Percentiles rank a stretch among this genome's conserved stretches.
phyloP scores from a whole-genome alignment of 2,329 filamentous ascomycete species.

The Ophiostoma ulmi region DNA sequence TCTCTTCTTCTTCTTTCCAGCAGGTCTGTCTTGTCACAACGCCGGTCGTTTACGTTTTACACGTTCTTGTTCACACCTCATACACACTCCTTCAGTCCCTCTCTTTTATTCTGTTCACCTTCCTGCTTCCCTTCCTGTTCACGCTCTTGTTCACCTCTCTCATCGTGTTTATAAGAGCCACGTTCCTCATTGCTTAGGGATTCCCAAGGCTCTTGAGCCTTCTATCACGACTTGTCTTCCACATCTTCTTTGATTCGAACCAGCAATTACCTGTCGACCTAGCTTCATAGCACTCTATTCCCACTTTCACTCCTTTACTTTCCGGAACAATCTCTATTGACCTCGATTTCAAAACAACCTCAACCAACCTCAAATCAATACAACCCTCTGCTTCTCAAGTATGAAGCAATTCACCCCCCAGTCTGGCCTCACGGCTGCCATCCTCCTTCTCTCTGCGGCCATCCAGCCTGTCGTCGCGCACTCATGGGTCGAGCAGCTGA shows the following conservation, averaged over 20 bases:
- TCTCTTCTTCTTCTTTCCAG: slow-evolving; percentile 18
- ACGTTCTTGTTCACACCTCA: slow-evolving; percentile 11
- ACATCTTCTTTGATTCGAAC: not conserved
- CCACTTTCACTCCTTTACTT: not conserved
- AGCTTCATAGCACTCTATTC: no score
- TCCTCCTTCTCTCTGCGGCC: slow-evolving; percentile 6
- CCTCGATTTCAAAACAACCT: not conserved
- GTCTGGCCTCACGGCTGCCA: not conserved
- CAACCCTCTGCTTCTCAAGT: not conserved
- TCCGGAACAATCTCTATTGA: not conserved
- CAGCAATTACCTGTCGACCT: not conserved
- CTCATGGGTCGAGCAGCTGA: slow-evolving; percentile 76
- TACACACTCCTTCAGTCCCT: slow-evolving; percentile 12
- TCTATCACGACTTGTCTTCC: not conserved
- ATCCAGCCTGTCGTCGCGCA: slow-evolving; percentile 49
- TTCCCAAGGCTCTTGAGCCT: not conserved
- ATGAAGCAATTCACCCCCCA: slow-evolving; percentile 19
- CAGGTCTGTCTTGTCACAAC: slow-evolving; percentile 25
- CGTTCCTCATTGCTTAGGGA: not conserved
- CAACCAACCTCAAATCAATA: not conserved
- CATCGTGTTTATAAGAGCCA: not conserved
- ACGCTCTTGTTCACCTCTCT: not conserved
- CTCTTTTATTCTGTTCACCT: not conserved
- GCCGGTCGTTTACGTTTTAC: slow-evolving; percentile 24
- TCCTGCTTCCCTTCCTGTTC: not conserved